A percentile compares a stretch with the other conserved stretches of the same genome.
Evolutionary conservation across 1,284 basidiomycete genomes (phyloP).

Genomic region (Tylopilus sp.): DNA sequence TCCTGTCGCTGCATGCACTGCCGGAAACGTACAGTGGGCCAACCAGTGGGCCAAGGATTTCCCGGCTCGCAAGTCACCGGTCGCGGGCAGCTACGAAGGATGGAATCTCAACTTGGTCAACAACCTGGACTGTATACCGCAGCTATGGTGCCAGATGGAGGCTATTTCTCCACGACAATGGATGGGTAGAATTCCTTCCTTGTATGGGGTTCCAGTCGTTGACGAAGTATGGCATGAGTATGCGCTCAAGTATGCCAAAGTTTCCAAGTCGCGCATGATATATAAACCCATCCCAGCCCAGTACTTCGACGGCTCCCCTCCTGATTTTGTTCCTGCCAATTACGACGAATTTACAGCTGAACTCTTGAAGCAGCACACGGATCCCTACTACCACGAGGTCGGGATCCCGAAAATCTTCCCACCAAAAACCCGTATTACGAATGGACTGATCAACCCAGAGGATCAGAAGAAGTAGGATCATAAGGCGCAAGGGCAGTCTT

Average conservation of each 20-base stretch:
- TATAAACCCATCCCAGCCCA: conserved; percentile 4
- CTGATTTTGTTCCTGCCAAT: background rate
- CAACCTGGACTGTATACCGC: conserved; percentile 20
- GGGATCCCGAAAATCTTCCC: background rate
- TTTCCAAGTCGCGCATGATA: conserved; percentile 1
- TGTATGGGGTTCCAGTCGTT: conserved; percentile 22
- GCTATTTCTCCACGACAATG: conserved; percentile 8
- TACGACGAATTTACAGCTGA: background rate
- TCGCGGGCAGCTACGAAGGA: conserved; percentile 4
- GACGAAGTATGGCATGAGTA: background rate
- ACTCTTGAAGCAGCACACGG: background rate
- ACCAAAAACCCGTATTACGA: too few relatives aligned
- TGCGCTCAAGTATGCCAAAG: background rate
- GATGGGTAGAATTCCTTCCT: conserved; percentile 20
- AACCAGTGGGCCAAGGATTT: background rate
- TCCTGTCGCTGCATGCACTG: conserved; percentile 15
- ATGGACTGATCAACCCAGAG: too few relatives aligned
- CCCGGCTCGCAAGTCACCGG: background rate
- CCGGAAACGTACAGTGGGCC: background rate
- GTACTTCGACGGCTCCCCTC: background rate
- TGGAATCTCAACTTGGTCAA: conserved; percentile 36
- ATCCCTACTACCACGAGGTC: background rate
- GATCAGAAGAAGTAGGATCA: too few relatives aligned
- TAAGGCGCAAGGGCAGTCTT: too few relatives aligned
- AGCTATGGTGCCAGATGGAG: conserved; percentile 17